Base-by-base conservation (phyloP, 1,284 basidiomycete species). In the Puccinia novopanici region DNA sequence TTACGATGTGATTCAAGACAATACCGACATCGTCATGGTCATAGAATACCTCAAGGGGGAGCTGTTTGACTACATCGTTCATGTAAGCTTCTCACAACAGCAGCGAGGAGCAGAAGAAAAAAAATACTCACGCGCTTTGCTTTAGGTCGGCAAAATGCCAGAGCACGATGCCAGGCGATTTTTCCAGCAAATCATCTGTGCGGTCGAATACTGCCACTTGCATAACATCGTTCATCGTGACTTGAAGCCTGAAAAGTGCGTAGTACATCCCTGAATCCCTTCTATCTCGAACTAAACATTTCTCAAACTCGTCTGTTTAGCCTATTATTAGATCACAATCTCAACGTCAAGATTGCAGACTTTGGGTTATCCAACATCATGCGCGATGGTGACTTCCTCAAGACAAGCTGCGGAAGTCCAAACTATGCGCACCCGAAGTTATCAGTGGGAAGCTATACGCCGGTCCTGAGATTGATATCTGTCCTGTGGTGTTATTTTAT, bases 391-490 rank as follows among this genome's bases (percentile, higher is more conserved):
- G 93, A 95, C 85, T 97, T 97, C 86, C 88, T 98, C 82, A 93
- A 93, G 84, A 98, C 95, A 12, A 94, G 92, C 83, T 97, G 95
- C 86, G 95, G 95, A 0, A 94, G 92, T 85, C 95, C 95, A 0
- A 97, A 98, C 86, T 98, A 98, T 84, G 95, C 76, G 95, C 95
- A 0, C 95, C 95, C 1, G 95, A 98, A 85, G 95, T 98, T 83
- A 96, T 98, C 83, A 90, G 91, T 30, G 94, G 94, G 19, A 93
- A 93, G 81, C 88, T 95, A 10, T 98, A 98, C 85, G 94, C 93
- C 0, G 95, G 95, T 0, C 94, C 95, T 0, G 95, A 96, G 86
- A 95, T 97, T 84, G 95, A 98, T 84, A 94, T 97, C n/a, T 98
- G 95, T 94, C 92, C 84, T 93, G 93, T 81, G 95, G 95, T 0